phyloP scores from a whole-genome alignment of 768 basidiomycete species.

The Chalciporus sphaerocephalus region DNA sequence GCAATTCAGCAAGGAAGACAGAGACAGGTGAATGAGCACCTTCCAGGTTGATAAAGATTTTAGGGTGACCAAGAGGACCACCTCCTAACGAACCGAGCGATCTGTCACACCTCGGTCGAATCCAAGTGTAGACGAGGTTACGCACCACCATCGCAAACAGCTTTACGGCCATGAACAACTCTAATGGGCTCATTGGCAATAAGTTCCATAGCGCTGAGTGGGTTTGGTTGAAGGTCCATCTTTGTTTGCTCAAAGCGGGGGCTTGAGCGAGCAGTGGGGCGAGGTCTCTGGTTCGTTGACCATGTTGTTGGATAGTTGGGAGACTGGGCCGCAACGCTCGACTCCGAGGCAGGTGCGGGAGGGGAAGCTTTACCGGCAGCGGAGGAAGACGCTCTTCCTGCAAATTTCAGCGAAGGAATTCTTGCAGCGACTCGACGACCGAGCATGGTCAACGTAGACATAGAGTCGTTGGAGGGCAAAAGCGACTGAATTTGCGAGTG shows the following conservation, averaged over 20 bases:
- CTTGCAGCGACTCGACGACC: conserved; percentile 24
- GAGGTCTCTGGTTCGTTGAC: conserved; percentile 77
- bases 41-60: conserved; percentile 93
- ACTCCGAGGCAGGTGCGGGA: conserved; percentile 15
- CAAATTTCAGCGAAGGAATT: conserved; percentile 10
- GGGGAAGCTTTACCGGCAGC: conserved; percentile 10
- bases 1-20: conserved; percentile 6
- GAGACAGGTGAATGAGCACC: conserved; percentile 26
- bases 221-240: conserved; percentile 83
- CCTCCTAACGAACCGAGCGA: conserved; percentile 53
- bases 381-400: conserved; percentile 26
- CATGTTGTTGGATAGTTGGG: conserved; percentile 82
- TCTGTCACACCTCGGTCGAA: conserved; percentile 4
- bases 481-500: not conserved
- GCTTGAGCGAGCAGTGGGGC: conserved; percentile 53
- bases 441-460: conserved; percentile 23
- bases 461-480: conserved; percentile 10
- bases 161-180: conserved; percentile 76
- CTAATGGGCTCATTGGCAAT: conserved; percentile 82
- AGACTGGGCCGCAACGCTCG: conserved; percentile 56
- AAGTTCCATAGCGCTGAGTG: conserved; percentile 88
- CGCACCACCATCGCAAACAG: conserved; percentile 94
- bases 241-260: conserved; percentile 92
- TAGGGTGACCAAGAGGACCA: conserved; percentile 94
- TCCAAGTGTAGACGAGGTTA: conserved; percentile 8